Evolutionary conservation across 129 eudicot species (phyloP).

Genomic region (Silybum marianum): DNA sequence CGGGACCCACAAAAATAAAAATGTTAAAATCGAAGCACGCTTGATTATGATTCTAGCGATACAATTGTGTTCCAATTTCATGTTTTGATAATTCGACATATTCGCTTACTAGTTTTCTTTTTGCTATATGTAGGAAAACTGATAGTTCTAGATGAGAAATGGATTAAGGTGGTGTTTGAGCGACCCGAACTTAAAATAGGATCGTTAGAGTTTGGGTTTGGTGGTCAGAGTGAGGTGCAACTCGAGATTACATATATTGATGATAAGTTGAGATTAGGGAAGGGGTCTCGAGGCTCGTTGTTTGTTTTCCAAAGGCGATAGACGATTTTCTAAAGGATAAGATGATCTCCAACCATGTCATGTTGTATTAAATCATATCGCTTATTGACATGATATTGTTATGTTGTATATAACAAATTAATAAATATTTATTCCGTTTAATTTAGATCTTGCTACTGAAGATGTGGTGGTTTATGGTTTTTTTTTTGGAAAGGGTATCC

Average conservation of each 20-base stretch:
- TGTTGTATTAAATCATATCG: not conserved
- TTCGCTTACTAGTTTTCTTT: constrained; percentile 1
- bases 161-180: constrained; percentile 97
- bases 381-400: not conserved
- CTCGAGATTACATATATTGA: constrained; percentile 91
- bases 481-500: no score
- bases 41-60: not conserved
- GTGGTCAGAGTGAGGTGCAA: constrained; percentile 89
- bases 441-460: not conserved
- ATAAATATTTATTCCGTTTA: constrained; percentile 2
- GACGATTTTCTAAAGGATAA: constrained; percentile 9
- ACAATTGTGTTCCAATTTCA: not conserved
- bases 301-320: constrained; percentile 86
- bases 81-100: not conserved
- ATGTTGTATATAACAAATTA: constrained; percentile 14
- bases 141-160: constrained; percentile 79
- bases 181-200: constrained; percentile 84
- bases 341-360: not conserved
- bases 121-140: constrained; percentile 59
- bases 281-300: constrained; percentile 90
- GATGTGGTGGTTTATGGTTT: not conserved
- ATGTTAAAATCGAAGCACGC: not conserved
- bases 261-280: constrained; percentile 79
- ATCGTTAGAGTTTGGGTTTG: constrained; percentile 64
- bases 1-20: not conserved